Evolutionary conservation across 31 red algal species (phyloP).

Genomic region (Porphyra umbilicalis): DNA sequence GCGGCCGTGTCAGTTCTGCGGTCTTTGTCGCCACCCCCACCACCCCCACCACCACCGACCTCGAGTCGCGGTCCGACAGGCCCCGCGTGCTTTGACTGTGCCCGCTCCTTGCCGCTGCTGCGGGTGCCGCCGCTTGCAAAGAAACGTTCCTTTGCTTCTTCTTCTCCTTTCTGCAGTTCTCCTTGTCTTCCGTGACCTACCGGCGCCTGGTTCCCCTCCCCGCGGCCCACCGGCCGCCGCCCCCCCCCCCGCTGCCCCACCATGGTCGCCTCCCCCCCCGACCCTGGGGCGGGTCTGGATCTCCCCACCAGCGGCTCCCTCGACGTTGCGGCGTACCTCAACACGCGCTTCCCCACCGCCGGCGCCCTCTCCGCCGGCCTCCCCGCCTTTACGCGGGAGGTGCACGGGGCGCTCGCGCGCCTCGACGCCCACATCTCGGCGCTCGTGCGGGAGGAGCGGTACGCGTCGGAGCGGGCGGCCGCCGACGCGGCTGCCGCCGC

Average conservation of each 20-base stretch:
- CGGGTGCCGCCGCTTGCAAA: too few relatives aligned
- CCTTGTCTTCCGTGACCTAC: too few relatives aligned
- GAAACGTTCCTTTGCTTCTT: too few relatives aligned
- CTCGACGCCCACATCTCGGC: slow-evolving; percentile 32
- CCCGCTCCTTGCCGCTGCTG: too few relatives aligned
- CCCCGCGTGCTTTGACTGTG: too few relatives aligned
- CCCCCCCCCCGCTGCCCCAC: not conserved
- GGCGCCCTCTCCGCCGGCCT: slow-evolving; percentile 24
- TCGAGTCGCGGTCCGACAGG: too few relatives aligned
- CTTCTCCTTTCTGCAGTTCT: too few relatives aligned
- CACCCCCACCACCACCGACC: too few relatives aligned
- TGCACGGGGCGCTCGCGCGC: slow-evolving; percentile 26
- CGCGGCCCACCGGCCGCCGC: too few relatives aligned
- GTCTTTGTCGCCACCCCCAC: too few relatives aligned
- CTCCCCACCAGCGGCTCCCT: not conserved
- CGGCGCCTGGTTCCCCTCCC: too few relatives aligned
- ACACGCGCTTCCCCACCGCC: slow-evolving; percentile 38
- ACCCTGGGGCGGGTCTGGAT: not conserved
- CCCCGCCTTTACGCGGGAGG: slow-evolving; percentile 9
- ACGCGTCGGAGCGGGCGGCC: slow-evolving; percentile 10
- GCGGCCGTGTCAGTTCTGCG: too few relatives aligned
- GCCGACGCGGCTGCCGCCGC: slow-evolving; percentile 6
- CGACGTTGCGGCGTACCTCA: slow-evolving; percentile 57
- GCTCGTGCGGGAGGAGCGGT: slow-evolving; percentile 33
- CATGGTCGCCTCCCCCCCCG: not conserved